These are phyloP conservation scores for Brassica napus DNA, from an alignment of 345 rosid genomes.

Conservation along the genomic window DNA sequence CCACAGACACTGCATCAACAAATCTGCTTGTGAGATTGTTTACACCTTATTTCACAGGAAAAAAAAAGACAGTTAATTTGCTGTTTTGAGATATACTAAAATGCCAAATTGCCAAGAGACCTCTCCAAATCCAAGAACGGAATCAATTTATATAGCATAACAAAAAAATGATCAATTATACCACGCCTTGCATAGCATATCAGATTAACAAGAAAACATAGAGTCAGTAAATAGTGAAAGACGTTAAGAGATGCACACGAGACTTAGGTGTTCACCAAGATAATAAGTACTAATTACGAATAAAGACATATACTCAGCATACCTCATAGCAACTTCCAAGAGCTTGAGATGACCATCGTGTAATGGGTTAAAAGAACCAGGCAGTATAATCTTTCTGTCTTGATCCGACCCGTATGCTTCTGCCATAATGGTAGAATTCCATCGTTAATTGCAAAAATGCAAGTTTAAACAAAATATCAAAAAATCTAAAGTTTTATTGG, in stretches of 20 bases:
- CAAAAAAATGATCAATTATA: not conserved
- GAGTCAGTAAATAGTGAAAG: not conserved
- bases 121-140: no score
- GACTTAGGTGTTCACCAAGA: not conserved
- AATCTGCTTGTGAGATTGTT: slow-evolving; percentile 28
- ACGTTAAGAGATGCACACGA: slow-evolving; percentile 12
- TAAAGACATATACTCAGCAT: slow-evolving; percentile 31
- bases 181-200: not conserved
- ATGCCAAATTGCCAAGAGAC: not conserved
- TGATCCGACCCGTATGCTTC: slow-evolving; percentile 43
- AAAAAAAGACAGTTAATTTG: not conserved
- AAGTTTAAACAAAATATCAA: not conserved
- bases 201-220: slow-evolving; percentile 21
- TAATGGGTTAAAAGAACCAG: slow-evolving; percentile 95
- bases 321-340: slow-evolving; percentile 90
- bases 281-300: slow-evolving; percentile 1
- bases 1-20: slow-evolving; percentile 57
- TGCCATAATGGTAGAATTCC: slow-evolving; percentile 38
- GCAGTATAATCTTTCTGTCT: slow-evolving; percentile 73
- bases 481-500: no score
- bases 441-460: slow-evolving; percentile 27
- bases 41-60: not conserved
- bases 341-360: slow-evolving; percentile 93
- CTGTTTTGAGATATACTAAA: not conserved
- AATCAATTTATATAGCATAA: not conserved